phyloP scores from a whole-genome alignment of 1,284 basidiomycete species.

The Volvariella volvacea region DNA sequence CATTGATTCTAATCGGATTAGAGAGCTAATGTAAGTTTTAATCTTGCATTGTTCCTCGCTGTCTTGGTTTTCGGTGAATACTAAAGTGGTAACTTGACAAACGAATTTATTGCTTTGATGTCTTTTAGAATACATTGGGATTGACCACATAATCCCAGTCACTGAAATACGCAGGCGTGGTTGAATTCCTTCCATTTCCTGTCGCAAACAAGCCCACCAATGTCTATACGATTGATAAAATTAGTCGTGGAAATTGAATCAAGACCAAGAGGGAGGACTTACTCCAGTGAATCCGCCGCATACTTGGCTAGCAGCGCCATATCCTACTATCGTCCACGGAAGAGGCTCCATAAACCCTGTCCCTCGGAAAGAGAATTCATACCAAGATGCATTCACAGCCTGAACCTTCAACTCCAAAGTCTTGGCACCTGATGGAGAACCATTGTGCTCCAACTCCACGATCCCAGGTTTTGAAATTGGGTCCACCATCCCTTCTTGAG shows the following conservation, averaged over 20 bases:
- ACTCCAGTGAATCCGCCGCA: conserved; percentile 1
- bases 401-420: conserved; percentile 13
- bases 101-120: too few species aligned
- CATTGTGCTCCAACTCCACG: background rate
- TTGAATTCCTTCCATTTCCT: background rate
- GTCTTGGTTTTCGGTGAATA: too few species aligned
- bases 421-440: conserved; percentile 3
- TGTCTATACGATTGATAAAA: background rate
- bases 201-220: background rate
- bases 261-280: background rate
- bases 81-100: too few species aligned
- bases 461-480: conserved; percentile 5
- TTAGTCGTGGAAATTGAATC: background rate
- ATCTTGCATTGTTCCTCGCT: too few species aligned
- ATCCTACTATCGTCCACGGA: background rate
- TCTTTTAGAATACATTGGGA: too few species aligned
- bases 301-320: background rate
- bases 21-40: too few species aligned
- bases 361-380: conserved; percentile 8
- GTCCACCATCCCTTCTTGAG: background rate
- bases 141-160: background rate
- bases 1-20: too few species aligned
- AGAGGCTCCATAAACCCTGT: background rate
- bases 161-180: background rate
- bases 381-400: conserved; percentile 13